Evolutionary conservation across 208 protist species (phyloP), one percentile per base, ranked within the genome.

Genomic region (Trypanosoma cruzi): DNA sequence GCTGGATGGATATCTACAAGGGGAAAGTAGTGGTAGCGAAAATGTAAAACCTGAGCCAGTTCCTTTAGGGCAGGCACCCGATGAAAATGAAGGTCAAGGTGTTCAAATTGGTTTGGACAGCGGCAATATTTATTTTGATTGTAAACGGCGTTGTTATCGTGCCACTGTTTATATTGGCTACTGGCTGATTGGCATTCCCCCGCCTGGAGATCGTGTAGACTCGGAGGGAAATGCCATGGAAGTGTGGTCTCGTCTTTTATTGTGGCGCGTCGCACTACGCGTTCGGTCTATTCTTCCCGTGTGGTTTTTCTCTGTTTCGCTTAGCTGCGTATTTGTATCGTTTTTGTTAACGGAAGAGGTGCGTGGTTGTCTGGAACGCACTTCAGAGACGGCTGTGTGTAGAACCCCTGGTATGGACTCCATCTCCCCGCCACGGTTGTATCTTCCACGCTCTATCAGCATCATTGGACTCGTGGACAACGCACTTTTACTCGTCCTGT

Each of bases 381-480:
- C 37, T 22, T 75, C 62, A 14, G 69, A 75, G 44, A 37, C 36
- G 10, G 2, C n/a, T 8, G 52, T 67, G 2, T 75, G 69, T 24
- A 60, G 40, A 49, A 37, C 22, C 10, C 6, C 11, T 24, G 34
- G 18, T 16, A 29, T 59, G 44, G 40, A 29, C 0, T 6, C 1
- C 18, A 16, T 18, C 0, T 18, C 37, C 11, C 18, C n/a, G n/a
- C 32, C 22, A 34, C 55, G 46, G 20, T 22, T 68, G 13, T 48
- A 68, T 28, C 48, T 66, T 14, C 69, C 69, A 24, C 69, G 52
- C 22, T 46, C 69, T 6, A 40, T 75, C 22, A 37, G 24, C 13
- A 56, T 68, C 29, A 18, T 64, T 36, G 31, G 36, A 50, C 53
- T 68, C 31, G 26, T 67, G 11, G 67, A n/a, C 32, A 66, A 75